phyloP scores from a whole-genome alignment of 75 land plant genomes.

The Pinus tabuliformis region DNA sequence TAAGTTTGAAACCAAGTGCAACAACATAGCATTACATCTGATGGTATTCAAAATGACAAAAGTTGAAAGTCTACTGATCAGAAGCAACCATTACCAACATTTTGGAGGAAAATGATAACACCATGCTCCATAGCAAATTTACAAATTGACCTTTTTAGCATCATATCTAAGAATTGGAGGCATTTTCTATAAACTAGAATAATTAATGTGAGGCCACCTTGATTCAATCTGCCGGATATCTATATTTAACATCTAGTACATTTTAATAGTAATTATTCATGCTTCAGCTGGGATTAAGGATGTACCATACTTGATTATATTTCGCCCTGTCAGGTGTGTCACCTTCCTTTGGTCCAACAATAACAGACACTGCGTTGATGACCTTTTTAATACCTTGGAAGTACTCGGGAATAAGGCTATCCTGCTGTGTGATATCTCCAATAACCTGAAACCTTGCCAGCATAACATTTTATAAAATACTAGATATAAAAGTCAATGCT shows the following conservation, averaged over 20 bases:
- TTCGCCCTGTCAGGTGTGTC: conserved; percentile 95
- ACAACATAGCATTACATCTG: background rate
- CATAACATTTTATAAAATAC: background rate
- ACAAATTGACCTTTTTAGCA: background rate
- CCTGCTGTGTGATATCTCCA: conserved; percentile 86
- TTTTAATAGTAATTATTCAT: conserved; percentile 3
- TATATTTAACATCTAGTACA: background rate
- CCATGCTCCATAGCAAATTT: background rate
- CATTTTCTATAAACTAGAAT: background rate
- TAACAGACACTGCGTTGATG: conserved; percentile 85
- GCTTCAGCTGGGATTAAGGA: conserved; percentile 1
- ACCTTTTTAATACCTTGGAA: conserved; percentile 89
- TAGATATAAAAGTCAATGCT: background rate
- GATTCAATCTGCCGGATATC: background rate
- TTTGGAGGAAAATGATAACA: background rate
- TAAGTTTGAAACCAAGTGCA: conserved; percentile 6
- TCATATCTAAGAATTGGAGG: background rate
- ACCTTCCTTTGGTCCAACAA: conserved; percentile 99
- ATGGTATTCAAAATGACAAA: background rate
- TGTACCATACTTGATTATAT: conserved; percentile 74
- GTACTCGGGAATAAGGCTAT: conserved; percentile 67
- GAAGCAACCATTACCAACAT: background rate
- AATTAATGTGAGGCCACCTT: background rate
- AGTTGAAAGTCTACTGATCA: background rate
- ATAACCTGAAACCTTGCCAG: conserved; percentile 46